Base-by-base conservation (phyloP, 495 filamentous ascomycete species). In the Podospora didyma region DNA sequence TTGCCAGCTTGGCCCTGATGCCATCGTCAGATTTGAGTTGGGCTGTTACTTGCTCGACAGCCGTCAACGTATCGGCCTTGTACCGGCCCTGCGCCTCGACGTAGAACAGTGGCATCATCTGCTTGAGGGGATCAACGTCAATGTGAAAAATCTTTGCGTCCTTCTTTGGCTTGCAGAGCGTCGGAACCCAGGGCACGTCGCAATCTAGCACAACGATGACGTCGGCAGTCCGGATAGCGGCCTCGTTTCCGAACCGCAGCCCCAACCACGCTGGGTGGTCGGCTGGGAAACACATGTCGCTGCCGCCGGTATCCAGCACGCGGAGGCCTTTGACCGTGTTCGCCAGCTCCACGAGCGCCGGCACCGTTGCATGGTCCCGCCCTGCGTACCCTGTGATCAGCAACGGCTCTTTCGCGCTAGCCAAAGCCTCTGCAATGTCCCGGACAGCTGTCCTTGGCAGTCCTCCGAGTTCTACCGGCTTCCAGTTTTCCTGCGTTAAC, bases 201-300 rank as follows among this genome's bases (percentile, higher is more conserved):
- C 91, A 95, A 68, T 96, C 89, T 45, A 94, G 68, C 10, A 96
- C 85, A 3, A 97, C 59, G 60, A 97, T 96, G 22, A 89, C 81
- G 66, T 96, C 93, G 0, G 93, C 88, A 6, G 84, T 85, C 45
- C 75, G 78, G 60, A 96, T 89, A 6, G 76, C 73, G 16, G 89
- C 85, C 41, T 96, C 89, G 2, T 83, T 75, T 11, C 92, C 90
- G 60, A 85, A 96, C 57, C 84, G 77, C 60, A 95, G 66, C 2
- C 93, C 90, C 23, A 96, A 69, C 79, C 85, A 83, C 1, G 62
- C 76, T 16, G 76, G 74, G 57, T 96, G 92, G 50, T 92, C 78
- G 2, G 86, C 87, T 2, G 93, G 93, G 73, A 97, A 97, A 65
- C 89, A 95, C 93, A 97, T 94, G 68, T 97, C 93, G 65, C 89